Conservation (phyloP, 768 basidiomycete genomes). For the Termitomyces sp. region DNA sequence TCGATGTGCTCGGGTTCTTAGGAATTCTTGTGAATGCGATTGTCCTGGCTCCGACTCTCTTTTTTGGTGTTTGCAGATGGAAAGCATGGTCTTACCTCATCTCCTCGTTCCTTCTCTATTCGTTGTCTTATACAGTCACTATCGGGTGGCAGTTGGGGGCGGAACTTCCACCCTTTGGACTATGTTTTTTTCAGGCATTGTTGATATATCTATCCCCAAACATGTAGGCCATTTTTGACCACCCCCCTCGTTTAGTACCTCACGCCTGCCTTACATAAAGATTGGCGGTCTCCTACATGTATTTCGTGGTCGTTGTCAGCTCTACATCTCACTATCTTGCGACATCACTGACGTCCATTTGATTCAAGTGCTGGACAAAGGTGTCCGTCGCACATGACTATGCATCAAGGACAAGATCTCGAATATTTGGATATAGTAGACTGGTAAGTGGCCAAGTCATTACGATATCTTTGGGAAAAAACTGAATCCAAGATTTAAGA, state of each 20-base stretch:
- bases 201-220: neutral
- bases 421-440: neutral
- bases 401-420: neutral
- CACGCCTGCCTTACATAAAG: neutral
- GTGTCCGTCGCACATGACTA: too few species aligned
- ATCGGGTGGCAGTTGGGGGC: neutral
- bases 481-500: neutral
- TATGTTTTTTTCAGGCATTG: neutral
- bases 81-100: neutral
- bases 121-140: neutral
- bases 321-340: neutral
- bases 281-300: neutral
- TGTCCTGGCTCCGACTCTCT: neutral
- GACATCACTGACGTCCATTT: too few species aligned
- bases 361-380: neutral
- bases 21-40: neutral
- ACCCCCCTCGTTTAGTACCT: neutral
- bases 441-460: neutral
- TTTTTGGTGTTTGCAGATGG: neutral
- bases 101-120: neutral
- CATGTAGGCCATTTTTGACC: neutral
- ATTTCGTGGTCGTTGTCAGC: neutral
- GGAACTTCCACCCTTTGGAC: neutral
- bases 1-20: neutral
- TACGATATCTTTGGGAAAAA: neutral